Evolutionary conservation across 2,329 filamentous ascomycete species (phyloP), one percentile per base, ranked within the genome.

Genomic region (Colletotrichum lindemuthianum): DNA sequence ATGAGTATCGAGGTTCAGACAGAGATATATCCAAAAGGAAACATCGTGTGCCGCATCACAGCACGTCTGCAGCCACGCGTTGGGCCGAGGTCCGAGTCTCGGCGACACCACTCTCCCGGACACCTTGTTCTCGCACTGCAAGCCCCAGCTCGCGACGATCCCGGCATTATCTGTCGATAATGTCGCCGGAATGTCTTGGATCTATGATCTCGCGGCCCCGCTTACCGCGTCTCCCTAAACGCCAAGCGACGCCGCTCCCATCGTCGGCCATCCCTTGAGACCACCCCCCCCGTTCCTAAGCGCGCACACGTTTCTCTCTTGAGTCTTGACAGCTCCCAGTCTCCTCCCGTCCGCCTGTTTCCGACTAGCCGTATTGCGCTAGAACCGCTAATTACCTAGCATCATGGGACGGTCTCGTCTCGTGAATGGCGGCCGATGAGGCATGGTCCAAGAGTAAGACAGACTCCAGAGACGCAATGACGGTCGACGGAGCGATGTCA

Each of bases 231-330:
- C 34, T 49, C 57, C 59, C 59, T 61, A 43, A 48, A 57, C 48
- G 59, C 51, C 33, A 59, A 41, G 47, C 15, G 54, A 51, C 41
- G 13, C 54, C 24, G 34, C 40, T 50, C 39, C 33, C 39, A 8
- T 12, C 40, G 12, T 44, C 44, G 44, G 45, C 40, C 40, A 61
- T 58, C 59, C 59, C 59, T 59, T 55, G 15, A 37, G 41, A 45
- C 32, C 41, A 15, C 9, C 32, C 15, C 36, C 24, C 10, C 44
- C 53, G 39, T 56, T 39, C 41, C 32, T 48, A 12, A 40, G 37
- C 37, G 9, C 37, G 6, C 37, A 40, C 37, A 9, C 13, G 9
- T 6, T 8, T 6, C 13, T 40, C 13, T 40, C 15, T 16, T 24
- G 12, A 16, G 9, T 15, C n/a, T 45, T 10, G 43, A 15, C 9